Conservation (phyloP, 108 stramenopile genomes). For the Cyclotella cryptica region DNA sequence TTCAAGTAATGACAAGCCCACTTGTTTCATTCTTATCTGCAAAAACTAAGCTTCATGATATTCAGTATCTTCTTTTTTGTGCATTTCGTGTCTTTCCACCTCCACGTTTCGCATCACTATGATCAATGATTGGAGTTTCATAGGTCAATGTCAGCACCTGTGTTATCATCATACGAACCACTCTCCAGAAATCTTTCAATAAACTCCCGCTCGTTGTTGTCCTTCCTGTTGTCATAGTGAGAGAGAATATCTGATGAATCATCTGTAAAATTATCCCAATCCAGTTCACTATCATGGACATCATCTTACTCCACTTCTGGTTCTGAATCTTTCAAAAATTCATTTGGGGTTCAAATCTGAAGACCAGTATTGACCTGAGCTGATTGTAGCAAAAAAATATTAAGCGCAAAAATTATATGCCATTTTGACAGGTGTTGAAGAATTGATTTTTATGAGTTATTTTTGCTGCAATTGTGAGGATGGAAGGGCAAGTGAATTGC, state of each 20-base stretch:
- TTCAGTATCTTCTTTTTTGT: neutral
- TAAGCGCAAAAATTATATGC: too few species aligned
- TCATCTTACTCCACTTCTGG: conserved; percentile 27
- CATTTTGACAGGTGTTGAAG: too few species aligned
- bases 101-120: neutral
- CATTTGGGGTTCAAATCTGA: conserved; percentile 8
- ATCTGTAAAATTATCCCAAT: conserved; percentile 36
- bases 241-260: conserved; percentile 23
- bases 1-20: too few species aligned
- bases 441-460: too few species aligned
- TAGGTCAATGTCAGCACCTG: conserved; percentile 1
- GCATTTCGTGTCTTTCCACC: neutral
- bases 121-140: conserved; percentile 32
- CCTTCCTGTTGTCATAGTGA: conserved; percentile 4
- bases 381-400: too few species aligned
- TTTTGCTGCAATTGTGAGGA: too few species aligned
- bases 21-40: neutral
- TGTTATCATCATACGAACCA: neutral
- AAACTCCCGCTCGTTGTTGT: neutral
- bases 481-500: too few species aligned
- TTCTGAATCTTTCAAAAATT: conserved; percentile 31
- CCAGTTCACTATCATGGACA: neutral
- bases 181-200: neutral
- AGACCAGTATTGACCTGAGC: neutral
- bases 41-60: conserved; percentile 12